These are phyloP conservation scores for Xylaria longipes DNA, from an alignment of 495 filamentous ascomycete species.

Conservation along the genomic window DNA sequence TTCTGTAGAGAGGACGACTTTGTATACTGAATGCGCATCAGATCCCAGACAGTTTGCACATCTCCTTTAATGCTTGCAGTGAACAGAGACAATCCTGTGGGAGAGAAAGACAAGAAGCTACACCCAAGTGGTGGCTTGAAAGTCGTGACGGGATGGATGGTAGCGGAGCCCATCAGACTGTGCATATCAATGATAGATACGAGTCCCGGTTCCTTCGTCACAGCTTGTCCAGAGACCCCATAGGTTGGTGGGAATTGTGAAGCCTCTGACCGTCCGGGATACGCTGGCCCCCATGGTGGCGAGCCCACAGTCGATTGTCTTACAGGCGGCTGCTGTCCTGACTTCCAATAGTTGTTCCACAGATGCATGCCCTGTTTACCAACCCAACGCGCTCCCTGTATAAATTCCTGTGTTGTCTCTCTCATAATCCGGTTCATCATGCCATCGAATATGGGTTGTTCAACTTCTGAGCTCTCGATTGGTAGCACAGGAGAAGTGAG, in stretches of 20 bases:
- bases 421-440: constrained; percentile 84
- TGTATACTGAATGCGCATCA: constrained; percentile 73
- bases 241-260: constrained; percentile 81
- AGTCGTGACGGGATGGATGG: constrained; percentile 71
- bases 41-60: constrained; percentile 89
- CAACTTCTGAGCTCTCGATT: constrained; percentile 73
- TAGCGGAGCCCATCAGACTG: constrained; percentile 55
- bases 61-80: constrained; percentile 94
- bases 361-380: constrained; percentile 84
- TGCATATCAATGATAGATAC: constrained; percentile 87
- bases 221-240: constrained; percentile 54
- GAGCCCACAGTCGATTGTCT: constrained; percentile 51
- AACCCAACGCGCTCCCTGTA: constrained; percentile 86
- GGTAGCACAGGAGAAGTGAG: constrained; percentile 78
- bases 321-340: constrained; percentile 40
- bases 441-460: constrained; percentile 79
- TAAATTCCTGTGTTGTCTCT: constrained; percentile 88
- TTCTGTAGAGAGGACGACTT: constrained; percentile 59
- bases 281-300: constrained; percentile 48
- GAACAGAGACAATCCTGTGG: constrained; percentile 80
- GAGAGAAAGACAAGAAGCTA: constrained; percentile 89
- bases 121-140: constrained; percentile 84
- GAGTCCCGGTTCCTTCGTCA: constrained; percentile 71
- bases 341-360: constrained; percentile 87
- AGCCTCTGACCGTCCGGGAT: constrained; percentile 42